These are phyloP conservation scores for Pseudogymnoascus sp. DNA, from an alignment of 2,329 filamentous ascomycete species.

Conservation along the genomic window DNA sequence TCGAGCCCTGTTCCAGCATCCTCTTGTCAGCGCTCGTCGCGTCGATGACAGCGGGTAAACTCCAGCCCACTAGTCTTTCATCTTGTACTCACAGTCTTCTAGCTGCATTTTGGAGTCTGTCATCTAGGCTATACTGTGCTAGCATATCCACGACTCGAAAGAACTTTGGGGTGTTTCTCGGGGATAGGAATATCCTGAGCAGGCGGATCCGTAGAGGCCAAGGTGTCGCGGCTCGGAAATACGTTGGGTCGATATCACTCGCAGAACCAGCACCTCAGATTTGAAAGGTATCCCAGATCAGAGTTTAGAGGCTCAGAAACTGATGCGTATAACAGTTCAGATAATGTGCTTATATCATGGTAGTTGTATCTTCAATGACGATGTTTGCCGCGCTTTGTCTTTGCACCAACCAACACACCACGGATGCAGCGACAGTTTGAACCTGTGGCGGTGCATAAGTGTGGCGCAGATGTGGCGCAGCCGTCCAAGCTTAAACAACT, in stretches of 20 bases:
- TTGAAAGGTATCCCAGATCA: not conserved
- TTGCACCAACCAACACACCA: slow-evolving; percentile 7
- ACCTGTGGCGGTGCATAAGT: not conserved
- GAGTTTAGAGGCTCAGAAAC: not conserved
- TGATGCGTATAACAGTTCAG: not conserved
- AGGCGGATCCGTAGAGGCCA: not conserved
- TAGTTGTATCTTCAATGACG: slow-evolving; percentile 2
- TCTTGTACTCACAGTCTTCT: slow-evolving; percentile 66
- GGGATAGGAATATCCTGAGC: not conserved
- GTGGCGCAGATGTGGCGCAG: not conserved
- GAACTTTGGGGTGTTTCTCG: not conserved
- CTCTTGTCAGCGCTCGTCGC: slow-evolving; percentile 3
- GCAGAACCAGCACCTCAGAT: not conserved
- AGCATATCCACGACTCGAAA: slow-evolving; percentile 49
- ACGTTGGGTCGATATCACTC: not conserved
- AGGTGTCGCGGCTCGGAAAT: not conserved
- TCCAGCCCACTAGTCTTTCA: not conserved
- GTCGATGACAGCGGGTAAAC: not conserved
- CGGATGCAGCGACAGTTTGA: slow-evolving; percentile 5
- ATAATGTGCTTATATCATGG: slow-evolving; percentile 5
- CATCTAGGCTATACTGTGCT: slow-evolving; percentile 56
- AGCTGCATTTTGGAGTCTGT: slow-evolving; percentile 72
- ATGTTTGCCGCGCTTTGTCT: not conserved
- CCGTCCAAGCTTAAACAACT: not conserved
- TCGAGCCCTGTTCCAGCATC: slow-evolving; percentile 64